These are phyloP conservation scores for Lasiodiplodia hormozganensis DNA, from an alignment of 2,329 filamentous ascomycete species.

Conservation along the genomic window DNA sequence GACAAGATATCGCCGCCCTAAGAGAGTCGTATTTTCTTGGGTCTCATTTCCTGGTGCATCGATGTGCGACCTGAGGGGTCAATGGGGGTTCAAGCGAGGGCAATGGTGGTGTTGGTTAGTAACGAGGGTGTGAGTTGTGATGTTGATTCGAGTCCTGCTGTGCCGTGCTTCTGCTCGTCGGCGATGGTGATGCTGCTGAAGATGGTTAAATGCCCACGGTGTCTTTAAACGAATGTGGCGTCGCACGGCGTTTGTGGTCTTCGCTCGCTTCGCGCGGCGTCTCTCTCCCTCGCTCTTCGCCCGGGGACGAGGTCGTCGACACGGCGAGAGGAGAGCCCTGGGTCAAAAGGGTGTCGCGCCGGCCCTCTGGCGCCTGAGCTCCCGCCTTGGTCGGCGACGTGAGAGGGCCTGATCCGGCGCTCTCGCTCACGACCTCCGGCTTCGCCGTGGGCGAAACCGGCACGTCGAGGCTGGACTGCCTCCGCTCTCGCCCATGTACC, in stretches of 20 bases:
- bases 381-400: constrained; percentile 25
- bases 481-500: neutral
- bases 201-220: constrained; percentile 49
- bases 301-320: constrained; percentile 19
- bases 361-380: constrained; percentile 17
- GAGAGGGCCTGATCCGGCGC: neutral
- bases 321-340: constrained; percentile 31
- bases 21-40: constrained; percentile 20
- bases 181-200: neutral
- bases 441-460: constrained; percentile 11
- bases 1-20: constrained; percentile 19
- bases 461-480: constrained; percentile 3
- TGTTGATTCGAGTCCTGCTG: constrained; percentile 15
- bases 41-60: constrained; percentile 8
- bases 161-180: neutral
- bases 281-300: constrained; percentile 22
- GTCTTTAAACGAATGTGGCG: constrained; percentile 52
- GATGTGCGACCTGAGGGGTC: neutral
- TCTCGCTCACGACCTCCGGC: constrained; percentile 18
- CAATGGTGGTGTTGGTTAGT: neutral
- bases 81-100: constrained; percentile 15
- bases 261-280: constrained; percentile 22
- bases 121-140: constrained; percentile 7
- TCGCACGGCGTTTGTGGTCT: constrained; percentile 46
- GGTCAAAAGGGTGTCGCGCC: constrained; percentile 38